Evolutionary conservation across 2,329 filamentous ascomycete genomes (phyloP), one percentile per base, ranked within the genome.

Genomic region (Clarireedia sp.): DNA sequence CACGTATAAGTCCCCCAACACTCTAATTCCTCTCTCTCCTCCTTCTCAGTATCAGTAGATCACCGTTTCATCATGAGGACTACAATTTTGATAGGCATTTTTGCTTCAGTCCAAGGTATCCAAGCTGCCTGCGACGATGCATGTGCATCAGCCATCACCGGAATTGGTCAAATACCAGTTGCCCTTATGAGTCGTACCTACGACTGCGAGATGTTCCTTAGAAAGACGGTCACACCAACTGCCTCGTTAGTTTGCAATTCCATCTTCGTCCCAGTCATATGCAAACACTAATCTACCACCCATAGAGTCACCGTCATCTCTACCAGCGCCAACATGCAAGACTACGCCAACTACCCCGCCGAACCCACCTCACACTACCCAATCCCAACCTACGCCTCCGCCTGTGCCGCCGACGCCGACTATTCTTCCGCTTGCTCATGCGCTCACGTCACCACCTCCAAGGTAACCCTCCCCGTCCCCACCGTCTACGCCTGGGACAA

Each of bases 351-450:
- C 17, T 33, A 36, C 36, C 43, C 51, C 12, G 24, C 45, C 9
- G 5, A 10, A 26, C 23, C 26, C 3, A 38, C 40, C 1, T 21
- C 17, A 4, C 21, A 29, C 17, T 29, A 21, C 3, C 14, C 40
- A 8, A 43, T 56, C 26, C 54, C 54, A 16, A 43, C 26, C 23
- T 56, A 56, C 5, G 54, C 54, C 5, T 45, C 54, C 19, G 50
- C 41, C 5, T 56, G 54, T 43, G 26, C 43, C 7, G 49, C 33
- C 12, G 19, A 19, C 7, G n/a, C 29, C 26, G 43, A 24, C 1
- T 56, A 56, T 12, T 21, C 54, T 10, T 56, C 54, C 5, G 54
- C 54, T 3, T 56, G 54, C 36, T n/a, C 19, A 9, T 56, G 54
- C 14, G 54, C 54, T 3, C 19, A 33, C 1, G 5, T 56, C 17